These are phyloP conservation scores for Podospora pseudopauciseta DNA, from an alignment of 495 filamentous ascomycete species.

Conservation along the genomic window DNA sequence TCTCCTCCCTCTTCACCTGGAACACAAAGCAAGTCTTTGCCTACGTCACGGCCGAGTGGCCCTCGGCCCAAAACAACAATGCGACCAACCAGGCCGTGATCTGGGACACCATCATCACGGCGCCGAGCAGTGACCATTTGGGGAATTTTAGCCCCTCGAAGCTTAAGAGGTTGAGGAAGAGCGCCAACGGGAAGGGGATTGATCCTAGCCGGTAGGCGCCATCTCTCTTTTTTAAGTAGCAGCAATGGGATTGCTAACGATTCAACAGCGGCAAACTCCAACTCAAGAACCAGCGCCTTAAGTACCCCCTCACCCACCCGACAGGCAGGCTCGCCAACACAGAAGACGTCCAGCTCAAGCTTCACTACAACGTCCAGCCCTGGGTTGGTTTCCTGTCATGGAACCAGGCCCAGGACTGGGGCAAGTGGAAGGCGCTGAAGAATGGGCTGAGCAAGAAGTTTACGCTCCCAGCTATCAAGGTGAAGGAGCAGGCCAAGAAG, in stretches of 20 bases:
- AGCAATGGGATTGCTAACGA: not conserved
- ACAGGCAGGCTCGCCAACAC: conserved; percentile 65
- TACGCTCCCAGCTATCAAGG: conserved; percentile 70
- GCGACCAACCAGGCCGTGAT: conserved; percentile 72
- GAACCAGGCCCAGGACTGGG: conserved; percentile 57
- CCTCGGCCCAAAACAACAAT: conserved; percentile 45
- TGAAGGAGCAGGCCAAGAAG: conserved; percentile 38
- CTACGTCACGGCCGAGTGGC: conserved; percentile 87
- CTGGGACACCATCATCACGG: conserved; percentile 91
- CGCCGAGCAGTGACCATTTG: conserved; percentile 56
- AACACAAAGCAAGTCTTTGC: conserved; percentile 99
- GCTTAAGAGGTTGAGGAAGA: conserved; percentile 51
- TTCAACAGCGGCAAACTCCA: conserved; percentile 58
- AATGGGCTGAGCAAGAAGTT: conserved; percentile 65
- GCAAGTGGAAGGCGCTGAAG: conserved; percentile 59
- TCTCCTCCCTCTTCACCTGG: conserved; percentile 93
- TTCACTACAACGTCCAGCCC: conserved; percentile 96
- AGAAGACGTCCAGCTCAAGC: conserved; percentile 67
- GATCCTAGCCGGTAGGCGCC: conserved; percentile 46
- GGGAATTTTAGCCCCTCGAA: conserved; percentile 48
- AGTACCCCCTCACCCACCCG: conserved; percentile 92
- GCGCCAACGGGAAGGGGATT: conserved; percentile 48
- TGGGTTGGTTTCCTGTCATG: conserved; percentile 89
- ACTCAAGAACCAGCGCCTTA: conserved; percentile 75
- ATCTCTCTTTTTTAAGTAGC: not conserved